Evolutionary conservation across 2,329 filamentous ascomycete species (phyloP).

Genomic region (Cordyceps sp.): DNA sequence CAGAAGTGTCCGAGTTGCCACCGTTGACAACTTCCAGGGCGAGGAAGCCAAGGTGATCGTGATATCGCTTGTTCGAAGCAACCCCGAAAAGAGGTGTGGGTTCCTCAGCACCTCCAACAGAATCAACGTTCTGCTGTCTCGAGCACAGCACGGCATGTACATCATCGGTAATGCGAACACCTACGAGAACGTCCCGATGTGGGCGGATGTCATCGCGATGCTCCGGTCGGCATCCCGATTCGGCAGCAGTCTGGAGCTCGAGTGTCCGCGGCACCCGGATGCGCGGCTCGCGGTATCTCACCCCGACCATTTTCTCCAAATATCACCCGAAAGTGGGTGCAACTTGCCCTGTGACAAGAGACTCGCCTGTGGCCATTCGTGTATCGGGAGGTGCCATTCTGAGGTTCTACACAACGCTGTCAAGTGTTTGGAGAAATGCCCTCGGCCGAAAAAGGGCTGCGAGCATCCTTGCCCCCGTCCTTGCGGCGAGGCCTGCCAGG

Average conservation of each 20-base stretch:
- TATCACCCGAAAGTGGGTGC: conserved; percentile 49
- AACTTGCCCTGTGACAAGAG: conserved; percentile 28
- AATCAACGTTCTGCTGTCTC: conserved; percentile 51
- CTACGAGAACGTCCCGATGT: conserved; percentile 41
- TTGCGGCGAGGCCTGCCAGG: conserved; percentile 26
- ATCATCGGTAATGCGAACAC: conserved; percentile 51
- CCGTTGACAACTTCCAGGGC: conserved; percentile 63
- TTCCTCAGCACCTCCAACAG: conserved; percentile 52
- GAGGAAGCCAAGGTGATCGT: conserved; percentile 59
- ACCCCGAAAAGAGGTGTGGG: conserved; percentile 36
- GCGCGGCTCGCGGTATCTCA: conserved; percentile 28
- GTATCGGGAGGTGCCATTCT: conserved; percentile 28
- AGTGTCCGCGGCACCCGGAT: conserved; percentile 43
- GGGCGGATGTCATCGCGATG: conserved; percentile 38
- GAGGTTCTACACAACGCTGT: conserved; percentile 27
- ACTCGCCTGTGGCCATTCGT: conserved; percentile 30
- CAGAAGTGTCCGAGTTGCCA: conserved; percentile 38
- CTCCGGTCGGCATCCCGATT: conserved; percentile 28
- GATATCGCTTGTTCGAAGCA: conserved; percentile 56
- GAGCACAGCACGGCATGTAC: conserved; percentile 54
- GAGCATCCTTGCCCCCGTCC: conserved; percentile 23
- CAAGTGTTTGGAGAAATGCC: conserved; percentile 27
- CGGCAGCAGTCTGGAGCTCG: conserved; percentile 32
- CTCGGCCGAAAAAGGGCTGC: conserved; percentile 22
- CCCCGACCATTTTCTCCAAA: conserved; percentile 38